Base-by-base conservation (phyloP, 2,329 filamentous ascomycete genomes). In the Venturia nashicola region DNA sequence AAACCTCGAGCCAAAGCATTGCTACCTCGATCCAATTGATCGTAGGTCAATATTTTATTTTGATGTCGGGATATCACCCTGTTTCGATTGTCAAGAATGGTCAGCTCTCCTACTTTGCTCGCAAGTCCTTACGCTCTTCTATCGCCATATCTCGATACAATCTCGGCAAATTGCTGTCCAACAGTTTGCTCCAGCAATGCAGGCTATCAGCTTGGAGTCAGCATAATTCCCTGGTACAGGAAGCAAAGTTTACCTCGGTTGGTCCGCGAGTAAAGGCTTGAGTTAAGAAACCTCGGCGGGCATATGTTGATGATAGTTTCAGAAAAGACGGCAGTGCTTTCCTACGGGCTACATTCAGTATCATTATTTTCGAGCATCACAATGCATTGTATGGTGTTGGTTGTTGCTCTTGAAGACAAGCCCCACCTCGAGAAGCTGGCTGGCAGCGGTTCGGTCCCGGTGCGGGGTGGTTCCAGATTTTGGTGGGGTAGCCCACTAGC, bases 1-100 rank as follows among this genome's bases (percentile, higher is more conserved):
- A 97, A 77, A 0, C 90, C 89, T 61, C 82, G 78, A 0, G 91
- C 91, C 9, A 96, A 78, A 2, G 82, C 79, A 78, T 91, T 93
- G 67, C 91, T 96, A 65, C 84, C 80, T 2, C 80, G 76, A 73
- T 97, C 90, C 11, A 99, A 83, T 6, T 80, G 80, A 61, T 85
- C 77, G 73, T 96, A 97, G 0, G 86, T 93, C 64, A 95, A 78
- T 1, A 78, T 80, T 2, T 76, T 76, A 57, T 82, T 83, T 70
- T 94, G 90, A 65, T 86, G 77, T 59, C 78, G 79, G 1, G 79
- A 85, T 62, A 86, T 77, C 32, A 86, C 81, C 11, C 82, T 83
- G 59, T 39, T 14, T 5, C 12, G 16, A 68, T 20, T 42, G 27
- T 64, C 9, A 63, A 20, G 7, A 23, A 23, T 39, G 36, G 20